Conservation (phyloP, 805 yeast species). For the Maudiozyma turicensis region DNA sequence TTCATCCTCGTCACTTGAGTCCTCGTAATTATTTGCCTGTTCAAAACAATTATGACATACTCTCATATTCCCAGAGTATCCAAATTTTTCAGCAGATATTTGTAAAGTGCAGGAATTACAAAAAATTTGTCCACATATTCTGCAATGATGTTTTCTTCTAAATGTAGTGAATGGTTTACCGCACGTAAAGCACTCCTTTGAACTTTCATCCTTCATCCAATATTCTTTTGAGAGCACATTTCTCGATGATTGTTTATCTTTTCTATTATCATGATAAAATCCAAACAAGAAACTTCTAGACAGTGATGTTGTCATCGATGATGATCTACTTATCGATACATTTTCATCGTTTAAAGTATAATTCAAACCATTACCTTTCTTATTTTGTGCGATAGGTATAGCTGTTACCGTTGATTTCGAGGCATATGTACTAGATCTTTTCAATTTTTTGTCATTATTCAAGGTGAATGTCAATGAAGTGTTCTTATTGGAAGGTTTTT, state of each 20-base stretch:
- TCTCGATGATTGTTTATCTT: constrained; percentile 14
- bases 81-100: constrained; percentile 55
- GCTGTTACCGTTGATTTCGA: constrained; percentile 28
- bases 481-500: neutral
- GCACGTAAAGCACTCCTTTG: constrained; percentile 79
- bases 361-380: constrained; percentile 13
- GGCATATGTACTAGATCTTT: constrained; percentile 28
- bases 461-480: constrained; percentile 16
- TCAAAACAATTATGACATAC: constrained; percentile 67
- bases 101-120: constrained; percentile 75
- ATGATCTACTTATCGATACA: constrained; percentile 31
- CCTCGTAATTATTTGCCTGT: constrained; percentile 56
- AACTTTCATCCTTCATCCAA: constrained; percentile 95
- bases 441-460: constrained; percentile 18
- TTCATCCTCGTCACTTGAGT: constrained; percentile 54
- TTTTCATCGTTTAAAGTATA: constrained; percentile 26
- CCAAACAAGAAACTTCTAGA: constrained; percentile 36
- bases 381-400: constrained; percentile 23
- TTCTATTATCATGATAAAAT: constrained; percentile 26
- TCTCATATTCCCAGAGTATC: constrained; percentile 58
- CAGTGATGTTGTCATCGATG: constrained; percentile 35
- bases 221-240: constrained; percentile 48
- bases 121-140: constrained; percentile 93
- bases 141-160: constrained; percentile 86
- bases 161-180: constrained; percentile 73